Evolutionary conservation across 164 flowering plant species (phyloP).

Genomic region (Sextonia rubra): DNA sequence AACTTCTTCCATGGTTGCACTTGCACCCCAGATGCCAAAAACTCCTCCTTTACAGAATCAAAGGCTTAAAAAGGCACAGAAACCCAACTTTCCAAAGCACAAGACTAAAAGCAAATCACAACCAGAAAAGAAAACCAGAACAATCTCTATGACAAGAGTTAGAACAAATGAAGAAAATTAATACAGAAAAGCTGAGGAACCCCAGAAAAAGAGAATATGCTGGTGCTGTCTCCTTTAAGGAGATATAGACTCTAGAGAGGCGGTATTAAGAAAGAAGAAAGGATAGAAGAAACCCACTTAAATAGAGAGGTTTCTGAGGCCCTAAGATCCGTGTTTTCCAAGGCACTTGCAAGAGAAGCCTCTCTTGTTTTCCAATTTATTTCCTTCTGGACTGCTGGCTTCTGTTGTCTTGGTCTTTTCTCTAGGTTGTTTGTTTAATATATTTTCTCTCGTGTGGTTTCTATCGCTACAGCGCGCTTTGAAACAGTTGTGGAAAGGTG

Average conservation of each 20-base stretch:
- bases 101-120: not conserved
- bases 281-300: slow-evolving; percentile 7
- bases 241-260: not conserved
- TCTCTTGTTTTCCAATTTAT: not conserved
- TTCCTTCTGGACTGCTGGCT: not conserved
- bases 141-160: not conserved
- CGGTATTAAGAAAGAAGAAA: slow-evolving; percentile 21
- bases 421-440: not conserved
- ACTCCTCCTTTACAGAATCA: not conserved
- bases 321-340: slow-evolving; percentile 19
- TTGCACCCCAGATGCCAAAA: not conserved
- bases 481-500: slow-evolving; percentile 6
- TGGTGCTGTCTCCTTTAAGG: not conserved
- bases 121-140: not conserved
- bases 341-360: slow-evolving; percentile 29
- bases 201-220: slow-evolving; percentile 4
- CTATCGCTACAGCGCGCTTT: not conserved
- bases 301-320: slow-evolving; percentile 13
- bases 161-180: not conserved
- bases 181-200: not conserved
- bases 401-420: not conserved
- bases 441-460: not conserved
- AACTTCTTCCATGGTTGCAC: slow-evolving; percentile 22
- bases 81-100: not conserved
- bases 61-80: not conserved